phyloP scores from a whole-genome alignment of 2,329 filamentous ascomycete species.

The Coniochaeta ligniaria region DNA sequence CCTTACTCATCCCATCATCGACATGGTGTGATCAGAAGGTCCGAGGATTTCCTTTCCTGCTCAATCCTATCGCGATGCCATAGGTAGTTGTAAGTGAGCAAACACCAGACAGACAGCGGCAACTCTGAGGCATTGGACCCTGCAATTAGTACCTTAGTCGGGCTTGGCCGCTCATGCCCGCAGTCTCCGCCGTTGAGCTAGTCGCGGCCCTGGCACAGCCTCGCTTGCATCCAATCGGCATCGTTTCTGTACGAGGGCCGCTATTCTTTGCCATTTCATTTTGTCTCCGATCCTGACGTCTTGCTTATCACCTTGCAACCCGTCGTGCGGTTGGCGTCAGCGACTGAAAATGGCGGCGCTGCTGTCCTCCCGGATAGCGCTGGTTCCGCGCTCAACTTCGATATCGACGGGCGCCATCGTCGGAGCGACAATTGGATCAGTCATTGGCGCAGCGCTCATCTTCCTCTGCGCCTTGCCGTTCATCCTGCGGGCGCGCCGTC shows the following conservation, averaged over 20 bases:
- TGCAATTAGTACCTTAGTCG: not conserved
- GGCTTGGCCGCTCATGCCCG: not conserved
- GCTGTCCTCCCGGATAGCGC: conserved; percentile 14
- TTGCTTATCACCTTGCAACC: not conserved
- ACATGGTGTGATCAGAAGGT: not conserved
- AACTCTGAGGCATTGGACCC: not conserved
- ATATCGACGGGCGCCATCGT: conserved; percentile 24
- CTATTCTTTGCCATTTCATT: not conserved
- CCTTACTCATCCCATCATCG: not conserved
- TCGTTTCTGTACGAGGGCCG: not conserved
- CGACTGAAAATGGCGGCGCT: conserved; percentile 3
- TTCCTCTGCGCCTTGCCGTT: conserved; percentile 23
- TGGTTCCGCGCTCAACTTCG: conserved; percentile 12
- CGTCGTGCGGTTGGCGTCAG: not conserved
- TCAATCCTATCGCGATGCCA: not conserved
- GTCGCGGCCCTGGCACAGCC: not conserved
- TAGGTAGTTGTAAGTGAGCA: not conserved
- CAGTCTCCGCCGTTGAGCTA: not conserved
- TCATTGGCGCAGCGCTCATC: conserved; percentile 17
- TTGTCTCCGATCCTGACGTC: not conserved
- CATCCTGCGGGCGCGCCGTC: conserved; percentile 20
- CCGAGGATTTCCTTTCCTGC: no score
- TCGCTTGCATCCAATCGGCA: not conserved
- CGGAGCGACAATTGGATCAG: conserved; percentile 24
- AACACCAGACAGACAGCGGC: not conserved